phyloP scores from a whole-genome alignment of 192 early-diverging fungal species.

The Umbelopsis sp. region DNA sequence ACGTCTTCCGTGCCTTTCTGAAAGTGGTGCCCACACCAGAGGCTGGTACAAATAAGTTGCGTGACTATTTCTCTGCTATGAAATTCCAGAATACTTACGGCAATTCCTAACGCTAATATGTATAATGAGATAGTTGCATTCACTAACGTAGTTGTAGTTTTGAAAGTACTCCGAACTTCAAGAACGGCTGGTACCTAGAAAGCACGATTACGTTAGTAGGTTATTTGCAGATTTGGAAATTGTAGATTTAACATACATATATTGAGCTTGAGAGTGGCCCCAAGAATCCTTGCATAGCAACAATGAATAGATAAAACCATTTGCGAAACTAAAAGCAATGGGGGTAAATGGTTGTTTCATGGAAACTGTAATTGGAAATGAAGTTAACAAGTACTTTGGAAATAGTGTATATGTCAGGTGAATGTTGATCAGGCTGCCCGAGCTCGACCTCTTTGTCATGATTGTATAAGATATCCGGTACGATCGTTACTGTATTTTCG shows the following conservation, averaged over 20 bases:
- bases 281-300: slow-evolving; percentile 37
- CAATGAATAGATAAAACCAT: slow-evolving; percentile 30
- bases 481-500: too few relatives aligned
- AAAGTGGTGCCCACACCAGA: slow-evolving; percentile 39
- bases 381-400: background rate
- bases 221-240: background rate
- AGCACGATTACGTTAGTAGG: background rate
- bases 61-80: background rate
- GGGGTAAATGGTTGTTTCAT: too few relatives aligned
- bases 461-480: too few relatives aligned
- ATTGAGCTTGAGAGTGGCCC: slow-evolving; percentile 38
- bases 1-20: slow-evolving; percentile 35
- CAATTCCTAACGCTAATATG: slow-evolving; percentile 30
- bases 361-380: too few relatives aligned
- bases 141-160: slow-evolving; percentile 26
- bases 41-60: slow-evolving; percentile 23
- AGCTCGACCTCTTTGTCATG: too few relatives aligned
- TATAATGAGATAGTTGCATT: slow-evolving; percentile 36
- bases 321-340: slow-evolving; percentile 11
- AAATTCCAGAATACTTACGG: slow-evolving; percentile 8
- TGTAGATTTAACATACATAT: slow-evolving; percentile 19
- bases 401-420: background rate
- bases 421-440: too few relatives aligned
- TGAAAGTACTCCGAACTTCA: slow-evolving; percentile 22
- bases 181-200: slow-evolving; percentile 33